Percentiles rank a stretch among this genome's conserved stretches.
Evolutionary conservation across 352 stramenopile species (phyloP).

Genomic region (Phytophthora kernoviae): DNA sequence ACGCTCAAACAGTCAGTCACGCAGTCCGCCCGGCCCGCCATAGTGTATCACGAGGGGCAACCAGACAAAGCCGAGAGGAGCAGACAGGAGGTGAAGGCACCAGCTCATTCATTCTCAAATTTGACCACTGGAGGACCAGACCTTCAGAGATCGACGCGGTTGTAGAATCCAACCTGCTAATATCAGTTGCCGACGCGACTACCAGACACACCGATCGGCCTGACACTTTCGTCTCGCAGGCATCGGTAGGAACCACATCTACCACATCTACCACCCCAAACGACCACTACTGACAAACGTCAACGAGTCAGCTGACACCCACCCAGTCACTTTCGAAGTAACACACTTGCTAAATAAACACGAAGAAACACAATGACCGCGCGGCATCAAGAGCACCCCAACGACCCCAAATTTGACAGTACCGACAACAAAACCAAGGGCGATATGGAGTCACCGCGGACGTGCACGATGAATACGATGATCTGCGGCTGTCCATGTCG

Average conservation of each 20-base stretch:
- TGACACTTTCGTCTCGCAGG: constrained; percentile 19
- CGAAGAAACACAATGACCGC: constrained; percentile 23
- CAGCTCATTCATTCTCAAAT: constrained; percentile 42
- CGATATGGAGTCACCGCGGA: constrained; percentile 4
- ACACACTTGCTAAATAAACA: constrained; percentile 7
- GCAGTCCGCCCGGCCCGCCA: constrained; percentile 19
- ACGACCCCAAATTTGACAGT: constrained; percentile 15
- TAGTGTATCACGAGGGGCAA: constrained; percentile 43
- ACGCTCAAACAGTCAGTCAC: constrained; percentile 23
- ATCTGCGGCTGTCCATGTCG: constrained; percentile 34
- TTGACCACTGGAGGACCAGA: constrained; percentile 23
- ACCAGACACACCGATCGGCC: constrained; percentile 12
- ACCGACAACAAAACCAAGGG: constrained; percentile 17
- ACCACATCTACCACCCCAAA: constrained; percentile 11
- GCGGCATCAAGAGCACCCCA: constrained; percentile 19
- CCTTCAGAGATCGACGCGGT: constrained; percentile 13
- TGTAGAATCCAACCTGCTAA: constrained; percentile 15
- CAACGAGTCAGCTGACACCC: constrained; percentile 20
- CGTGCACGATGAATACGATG: constrained; percentile 20
- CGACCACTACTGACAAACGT: constrained; percentile 18
- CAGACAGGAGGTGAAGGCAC: constrained; percentile 14
- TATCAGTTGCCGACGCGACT: constrained; percentile 16
- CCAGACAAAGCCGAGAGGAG: constrained; percentile 30
- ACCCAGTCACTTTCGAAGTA: constrained; percentile 13
- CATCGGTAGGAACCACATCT: constrained; percentile 31